A percentile compares a stretch with the other conserved stretches of the same genome.
Evolutionary conservation across 2,329 filamentous ascomycete genomes (phyloP).

Genomic region (Arthrocladium fulminans): DNA sequence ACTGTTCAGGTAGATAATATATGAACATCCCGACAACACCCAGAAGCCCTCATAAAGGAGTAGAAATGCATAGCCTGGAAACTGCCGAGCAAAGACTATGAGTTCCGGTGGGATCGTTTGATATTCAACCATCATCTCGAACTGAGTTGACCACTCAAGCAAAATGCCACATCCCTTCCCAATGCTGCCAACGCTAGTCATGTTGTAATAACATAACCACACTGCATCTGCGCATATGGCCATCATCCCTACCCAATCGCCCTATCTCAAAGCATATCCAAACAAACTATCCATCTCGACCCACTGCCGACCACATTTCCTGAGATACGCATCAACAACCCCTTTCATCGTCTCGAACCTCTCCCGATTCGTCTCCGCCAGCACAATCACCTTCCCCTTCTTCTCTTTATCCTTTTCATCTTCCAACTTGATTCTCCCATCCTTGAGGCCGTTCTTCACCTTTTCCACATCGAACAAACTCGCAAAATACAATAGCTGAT

Average conservation of each 20-base stretch:
- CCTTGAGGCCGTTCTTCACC: constrained; percentile 48
- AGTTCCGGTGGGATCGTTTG: too few species aligned
- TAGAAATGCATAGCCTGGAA: too few species aligned
- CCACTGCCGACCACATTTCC: constrained; percentile 85
- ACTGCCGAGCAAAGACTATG: too few species aligned
- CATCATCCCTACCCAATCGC: background rate
- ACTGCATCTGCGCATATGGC: too few species aligned
- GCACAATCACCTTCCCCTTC: constrained; percentile 56
- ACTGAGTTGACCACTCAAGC: too few species aligned
- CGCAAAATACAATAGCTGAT: constrained; percentile 83
- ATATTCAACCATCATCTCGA: too few species aligned
- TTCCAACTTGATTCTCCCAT: constrained; percentile 30
- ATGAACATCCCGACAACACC: too few species aligned
- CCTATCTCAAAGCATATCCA: constrained; percentile 42
- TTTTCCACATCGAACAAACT: constrained; percentile 84
- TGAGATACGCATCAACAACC: constrained; percentile 73
- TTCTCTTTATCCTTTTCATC: constrained; percentile 44
- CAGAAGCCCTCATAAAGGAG: too few species aligned
- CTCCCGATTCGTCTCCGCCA: constrained; percentile 73
- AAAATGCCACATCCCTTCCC: too few species aligned
- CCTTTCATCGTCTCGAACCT: constrained; percentile 68
- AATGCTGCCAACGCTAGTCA: too few species aligned
- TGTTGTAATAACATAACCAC: too few species aligned
- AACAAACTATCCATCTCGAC: constrained; percentile 89
- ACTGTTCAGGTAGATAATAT: too few species aligned